A percentile compares a stretch with the other conserved stretches of the same genome.
Conservation (phyloP, 208 protist species). For the Angomonas desouzai region DNA sequence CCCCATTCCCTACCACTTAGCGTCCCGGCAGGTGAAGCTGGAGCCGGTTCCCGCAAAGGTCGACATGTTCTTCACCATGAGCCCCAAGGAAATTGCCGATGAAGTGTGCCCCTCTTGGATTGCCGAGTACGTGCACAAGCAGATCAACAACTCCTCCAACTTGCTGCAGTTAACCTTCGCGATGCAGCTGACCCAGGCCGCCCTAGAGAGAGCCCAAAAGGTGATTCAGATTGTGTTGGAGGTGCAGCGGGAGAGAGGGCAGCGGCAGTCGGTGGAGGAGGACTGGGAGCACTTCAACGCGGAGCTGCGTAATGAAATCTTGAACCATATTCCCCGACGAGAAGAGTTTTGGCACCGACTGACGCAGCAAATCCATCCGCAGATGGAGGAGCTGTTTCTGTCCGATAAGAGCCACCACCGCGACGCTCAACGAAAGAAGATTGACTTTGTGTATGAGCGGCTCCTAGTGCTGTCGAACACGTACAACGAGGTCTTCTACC, state of each 20-base stretch:
- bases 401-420: not conserved
- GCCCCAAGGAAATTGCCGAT: constrained; percentile 63
- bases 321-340: constrained; percentile 59
- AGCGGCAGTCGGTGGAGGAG: constrained; percentile 13
- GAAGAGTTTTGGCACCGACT: constrained; percentile 92
- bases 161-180: constrained; percentile 68
- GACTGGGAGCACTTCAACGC: constrained; percentile 72
- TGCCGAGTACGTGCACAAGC: constrained; percentile 71
- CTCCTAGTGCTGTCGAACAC: constrained; percentile 74
- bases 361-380: constrained; percentile 82
- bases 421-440: constrained; percentile 19
- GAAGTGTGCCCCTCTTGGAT: constrained; percentile 83
- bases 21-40: constrained; percentile 43
- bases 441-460: constrained; percentile 66
- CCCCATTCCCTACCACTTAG: constrained; percentile 83
- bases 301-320: constrained; percentile 54
- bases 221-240: constrained; percentile 52
- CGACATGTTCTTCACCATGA: constrained; percentile 77
- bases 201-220: constrained; percentile 58
- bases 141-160: constrained; percentile 80
- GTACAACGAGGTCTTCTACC: constrained; percentile 75
- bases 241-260: constrained; percentile 30
- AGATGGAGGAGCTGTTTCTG: constrained; percentile 20
- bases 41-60: constrained; percentile 50
- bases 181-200: constrained; percentile 80